Evolutionary conservation across 2,329 filamentous ascomycete species (phyloP), one percentile per base, ranked within the genome.

Genomic region (Phialocephala subalpina): DNA sequence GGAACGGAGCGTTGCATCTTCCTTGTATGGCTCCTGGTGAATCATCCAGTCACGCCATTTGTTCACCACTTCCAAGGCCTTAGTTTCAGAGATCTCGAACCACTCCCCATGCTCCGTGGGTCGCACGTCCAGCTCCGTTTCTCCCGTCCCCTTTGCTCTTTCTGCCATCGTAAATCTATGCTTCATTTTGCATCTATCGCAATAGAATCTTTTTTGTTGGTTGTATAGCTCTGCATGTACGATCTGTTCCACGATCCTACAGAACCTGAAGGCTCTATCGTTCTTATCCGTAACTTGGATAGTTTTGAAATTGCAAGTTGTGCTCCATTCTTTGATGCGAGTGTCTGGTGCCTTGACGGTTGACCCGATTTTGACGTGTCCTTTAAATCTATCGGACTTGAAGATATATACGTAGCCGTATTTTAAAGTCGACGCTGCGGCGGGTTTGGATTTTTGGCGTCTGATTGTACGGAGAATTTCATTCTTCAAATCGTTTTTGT

Each of bases 31-130:
- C 42, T 63, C 29, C 20, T 29, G n/a, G 14, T 58, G 22, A 36
- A 67, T 42, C 33, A 66, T 33, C 63, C 66, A 68, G 12, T 56
- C 35, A n/a, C 63, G 58, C 59, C 66, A 68, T 40, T 38, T 63
- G 33, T 66, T 29, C 12, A 66, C 36, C 18, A 65, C 60, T 52
- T 63, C 56, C 27, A 63, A 18, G 18, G 66, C 66, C 20, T 45
- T 9, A 40, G 22, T 7, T 25, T 60, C 52, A 3, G 42, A 27
- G 35, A 63, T 58, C 29, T 65, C 56, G 11, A 58, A 65, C 63
- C 66, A 65, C 29, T 65, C 66, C 3, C 12, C 29, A 52, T 65
- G 62, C 38, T 45, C 58, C 33, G 38, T 60, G 58, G 38, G 25
- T 47, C n/a, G 42, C 42, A 47, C 42, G 42, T 47, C 18, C 16